Evolutionary conservation across 305 asterid genomes (phyloP), one percentile per base, ranked within the genome.

Genomic region (Fraxinus baroniana): DNA sequence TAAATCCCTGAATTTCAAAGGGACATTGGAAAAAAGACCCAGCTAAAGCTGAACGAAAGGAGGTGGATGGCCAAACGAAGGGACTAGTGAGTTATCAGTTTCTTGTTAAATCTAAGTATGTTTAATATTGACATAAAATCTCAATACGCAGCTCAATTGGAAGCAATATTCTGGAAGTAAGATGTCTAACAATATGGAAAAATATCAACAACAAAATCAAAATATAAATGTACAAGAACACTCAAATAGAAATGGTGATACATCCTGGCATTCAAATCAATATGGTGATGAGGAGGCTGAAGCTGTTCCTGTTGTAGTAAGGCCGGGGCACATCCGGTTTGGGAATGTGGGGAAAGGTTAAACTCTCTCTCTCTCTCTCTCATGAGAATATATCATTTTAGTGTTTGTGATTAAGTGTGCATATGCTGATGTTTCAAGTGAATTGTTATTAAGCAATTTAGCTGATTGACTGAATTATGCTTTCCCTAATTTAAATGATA

Each of bases 291-390:
- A 75, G 52, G 98, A 91, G 84, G 83, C 86, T 75, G 92, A 91
- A 87, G 89, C 92, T 89, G 92, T 92, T 89, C 97, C 98, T 74
- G 80, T 90, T 80, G 88, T 86, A 77, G 79, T 91, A 82, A 93
- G 97, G 91, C 99, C 98, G 37, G 98, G 99, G 80, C 97, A 97
- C 84, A 93, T 97, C 83, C 98, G 98, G 79, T 97, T 94, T 88
- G 98, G 93, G 88, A 91, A 94, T 52, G 80, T 88, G 83, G 98
- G 87, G 35, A 84, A 91, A 90, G 99, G 98, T 97, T 52, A 17
- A 76, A 70, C 83, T 76, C 84, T 82, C 83, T 80, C 41, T 70
- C 83, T 10, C 41, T 70, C 83, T 10, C 55, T 44, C n/a, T 44
- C 55, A 13, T 13, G 74, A 28, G 5, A 68, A 68, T 57, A 57